Evolutionary conservation across 179 eudicot species (phyloP), one percentile per base, ranked within the genome.

Genomic region (Beta lomatogona): DNA sequence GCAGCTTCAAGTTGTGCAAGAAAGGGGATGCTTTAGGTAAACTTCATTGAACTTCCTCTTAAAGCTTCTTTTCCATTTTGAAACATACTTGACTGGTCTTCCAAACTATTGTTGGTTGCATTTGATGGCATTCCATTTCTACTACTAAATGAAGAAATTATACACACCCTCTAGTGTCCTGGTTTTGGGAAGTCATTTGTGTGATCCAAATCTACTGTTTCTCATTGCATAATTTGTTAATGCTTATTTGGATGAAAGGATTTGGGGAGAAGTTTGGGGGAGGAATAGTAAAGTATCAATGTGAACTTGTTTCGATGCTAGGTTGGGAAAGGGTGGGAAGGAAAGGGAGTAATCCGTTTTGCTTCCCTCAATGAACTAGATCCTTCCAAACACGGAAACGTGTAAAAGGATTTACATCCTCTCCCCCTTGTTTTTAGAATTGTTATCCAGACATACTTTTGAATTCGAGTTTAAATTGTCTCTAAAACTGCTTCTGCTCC

Each of bases 1-100:
- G 91, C 95, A 96, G 99, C 80, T 87, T 96, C 77, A 94, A 83
- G 67, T 86, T 96, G 80, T 96, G 97, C 93, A 94, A 90, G 91
- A 96, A 96, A 89, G 98, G 97, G 76, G 96, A 94, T 79, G 81
- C 98, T 76, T 94, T 93, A 89, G 99, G 99, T 95, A 76, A 36
- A 86, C 87, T n/a, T 59, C 63, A 19, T 61, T 58, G 67, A 59
- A 76, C 22, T 41, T 44, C 21, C 66, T 41, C 9, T 60, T 53
- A 46, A 64, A 41, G 15, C 69, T 70, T 41, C 15, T 68, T 31
- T 36, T 45, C 7, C 50, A 15, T 44, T 69, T 9, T 44, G 13
- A 69, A 69, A 69, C 22, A 25, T 64, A 9, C 0, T 25, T 64
- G 10, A 4, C 12, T 64, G 41, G 7, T 65, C 16, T 25, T 65